A percentile compares a stretch with the other conserved stretches of the same genome.
Conservation (phyloP, 1,139 yeast genomes). For the Debaryomyces udenii region DNA sequence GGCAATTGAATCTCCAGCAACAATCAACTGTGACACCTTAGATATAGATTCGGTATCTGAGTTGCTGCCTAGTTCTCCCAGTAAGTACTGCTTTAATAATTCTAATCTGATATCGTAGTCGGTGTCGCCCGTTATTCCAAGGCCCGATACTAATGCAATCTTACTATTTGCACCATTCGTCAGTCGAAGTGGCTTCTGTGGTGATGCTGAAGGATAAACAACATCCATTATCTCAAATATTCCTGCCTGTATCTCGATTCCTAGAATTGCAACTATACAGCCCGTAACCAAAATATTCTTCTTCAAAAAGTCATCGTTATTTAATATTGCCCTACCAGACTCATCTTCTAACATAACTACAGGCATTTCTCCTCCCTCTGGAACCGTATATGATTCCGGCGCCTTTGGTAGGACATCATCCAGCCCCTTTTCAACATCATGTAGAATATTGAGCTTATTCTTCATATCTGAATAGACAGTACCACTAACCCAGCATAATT, state of each 20-base stretch:
- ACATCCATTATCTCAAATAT: conserved; percentile 83
- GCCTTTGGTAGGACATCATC: conserved; percentile 54
- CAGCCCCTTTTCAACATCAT: conserved; percentile 68
- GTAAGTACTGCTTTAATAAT: conserved; percentile 68
- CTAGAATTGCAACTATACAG: conserved; percentile 78
- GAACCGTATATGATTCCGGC: conserved; percentile 31
- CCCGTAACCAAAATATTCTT: conserved; percentile 77
- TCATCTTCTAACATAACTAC: conserved; percentile 89
- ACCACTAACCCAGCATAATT: conserved; percentile 88
- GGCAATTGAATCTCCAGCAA: conserved; percentile 79
- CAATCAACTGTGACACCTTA: conserved; percentile 55
- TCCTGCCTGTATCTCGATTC: conserved; percentile 84
- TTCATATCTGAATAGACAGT: conserved; percentile 84
- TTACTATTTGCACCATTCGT: conserved; percentile 15
- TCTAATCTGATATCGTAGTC: conserved; percentile 52
- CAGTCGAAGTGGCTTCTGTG: conserved; percentile 47
- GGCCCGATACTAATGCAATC: conserved; percentile 75
- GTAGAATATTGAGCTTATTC: conserved; percentile 79
- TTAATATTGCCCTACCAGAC: conserved; percentile 79
- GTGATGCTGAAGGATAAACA: conserved; percentile 65
- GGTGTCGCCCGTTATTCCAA: conserved; percentile 53
- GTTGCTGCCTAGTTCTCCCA: conserved; percentile 63
- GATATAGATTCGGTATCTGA: conserved; percentile 27
- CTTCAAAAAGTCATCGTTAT: conserved; percentile 59
- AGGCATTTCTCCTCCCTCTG: conserved; percentile 28